Conservation (phyloP, 2,329 filamentous ascomycete species). For the Alternaria brassicae region DNA sequence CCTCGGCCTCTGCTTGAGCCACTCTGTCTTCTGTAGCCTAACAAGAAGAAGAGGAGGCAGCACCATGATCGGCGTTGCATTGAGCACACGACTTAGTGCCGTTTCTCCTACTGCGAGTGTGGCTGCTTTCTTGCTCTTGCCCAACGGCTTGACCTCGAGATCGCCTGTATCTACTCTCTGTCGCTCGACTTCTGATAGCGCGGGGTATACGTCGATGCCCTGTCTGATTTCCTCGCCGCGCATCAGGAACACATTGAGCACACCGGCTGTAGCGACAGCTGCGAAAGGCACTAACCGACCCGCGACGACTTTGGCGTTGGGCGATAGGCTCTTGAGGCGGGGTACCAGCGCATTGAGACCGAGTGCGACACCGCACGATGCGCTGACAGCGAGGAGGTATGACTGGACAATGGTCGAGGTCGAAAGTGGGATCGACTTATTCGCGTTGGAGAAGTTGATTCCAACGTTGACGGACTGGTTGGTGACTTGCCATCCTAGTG, state of each 20-base stretch:
- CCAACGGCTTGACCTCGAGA: slow-evolving; percentile 68
- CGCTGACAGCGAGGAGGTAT: slow-evolving; percentile 89
- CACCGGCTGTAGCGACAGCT: slow-evolving; percentile 88
- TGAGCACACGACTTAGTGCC: slow-evolving; percentile 87
- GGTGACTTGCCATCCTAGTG: slow-evolving; percentile 89
- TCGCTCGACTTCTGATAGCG: slow-evolving; percentile 75
- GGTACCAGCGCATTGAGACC: slow-evolving; percentile 91
- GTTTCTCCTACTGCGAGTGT: slow-evolving; percentile 92
- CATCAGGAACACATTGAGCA: slow-evolving; percentile 97
- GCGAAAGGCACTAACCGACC: slow-evolving; percentile 93
- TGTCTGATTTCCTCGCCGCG: slow-evolving; percentile 91
- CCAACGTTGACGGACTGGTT: slow-evolving; percentile 99
- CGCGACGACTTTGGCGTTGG: slow-evolving; percentile 77
- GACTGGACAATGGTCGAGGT: slow-evolving; percentile 83
- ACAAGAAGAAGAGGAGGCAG: slow-evolving; percentile 88
- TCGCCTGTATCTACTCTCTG: slow-evolving; percentile 69
- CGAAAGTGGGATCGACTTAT: slow-evolving; percentile 92
- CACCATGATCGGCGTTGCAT: slow-evolving; percentile 97
- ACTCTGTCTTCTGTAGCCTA: slow-evolving; percentile 80
- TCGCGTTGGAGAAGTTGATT: slow-evolving; percentile 96
- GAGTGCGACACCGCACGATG: slow-evolving; percentile 91
- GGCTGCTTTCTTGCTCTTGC: slow-evolving; percentile 87
- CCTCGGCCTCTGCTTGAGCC: slow-evolving; percentile 78
- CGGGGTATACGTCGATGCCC: slow-evolving; percentile 91
- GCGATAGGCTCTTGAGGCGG: slow-evolving; percentile 76